These are phyloP conservation scores for Cudoniella acicularis DNA, from an alignment of 495 filamentous ascomycete genomes.

Conservation along the genomic window DNA sequence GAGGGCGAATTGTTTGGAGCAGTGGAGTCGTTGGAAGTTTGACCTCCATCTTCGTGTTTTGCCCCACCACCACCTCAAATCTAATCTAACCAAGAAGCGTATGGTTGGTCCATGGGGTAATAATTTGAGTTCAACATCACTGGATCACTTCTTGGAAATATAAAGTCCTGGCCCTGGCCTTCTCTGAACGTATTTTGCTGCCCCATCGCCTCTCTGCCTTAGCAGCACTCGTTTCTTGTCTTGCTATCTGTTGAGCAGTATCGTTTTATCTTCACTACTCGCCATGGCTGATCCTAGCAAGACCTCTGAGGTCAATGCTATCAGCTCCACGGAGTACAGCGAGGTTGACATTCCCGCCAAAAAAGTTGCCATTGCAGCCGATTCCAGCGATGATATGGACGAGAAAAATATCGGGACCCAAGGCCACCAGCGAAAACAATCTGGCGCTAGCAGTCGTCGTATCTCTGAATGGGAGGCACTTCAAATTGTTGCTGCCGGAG, in stretches of 20 bases:
- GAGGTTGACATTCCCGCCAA: not conserved
- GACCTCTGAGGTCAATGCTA: conserved; percentile 5
- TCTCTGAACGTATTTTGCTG: not conserved
- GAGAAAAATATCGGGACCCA: conserved; percentile 5
- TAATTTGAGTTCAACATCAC: not conserved
- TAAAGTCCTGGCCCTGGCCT: not conserved
- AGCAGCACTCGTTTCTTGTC: not conserved
- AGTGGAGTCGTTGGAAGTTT: not conserved
- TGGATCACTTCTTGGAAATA: not conserved
- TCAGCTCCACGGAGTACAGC: conserved; percentile 14
- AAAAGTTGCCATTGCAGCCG: not conserved
- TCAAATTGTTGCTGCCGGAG: conserved; percentile 25
- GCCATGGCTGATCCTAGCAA: conserved; percentile 9
- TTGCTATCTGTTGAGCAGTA: not conserved
- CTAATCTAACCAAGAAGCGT: not conserved
- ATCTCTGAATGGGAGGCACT: conserved; percentile 26
- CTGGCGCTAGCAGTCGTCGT: conserved; percentile 1
- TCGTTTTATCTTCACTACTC: not conserved
- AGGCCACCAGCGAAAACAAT: not conserved
- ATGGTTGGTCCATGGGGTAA: not conserved
- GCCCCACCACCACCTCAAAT: not conserved
- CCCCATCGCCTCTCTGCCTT: not conserved
- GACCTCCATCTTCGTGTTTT: not conserved
- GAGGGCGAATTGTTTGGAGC: not conserved
- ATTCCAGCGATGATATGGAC: not conserved